phyloP scores from a whole-genome alignment of 805 yeast genomes.

The Candida coquimbonensis region DNA sequence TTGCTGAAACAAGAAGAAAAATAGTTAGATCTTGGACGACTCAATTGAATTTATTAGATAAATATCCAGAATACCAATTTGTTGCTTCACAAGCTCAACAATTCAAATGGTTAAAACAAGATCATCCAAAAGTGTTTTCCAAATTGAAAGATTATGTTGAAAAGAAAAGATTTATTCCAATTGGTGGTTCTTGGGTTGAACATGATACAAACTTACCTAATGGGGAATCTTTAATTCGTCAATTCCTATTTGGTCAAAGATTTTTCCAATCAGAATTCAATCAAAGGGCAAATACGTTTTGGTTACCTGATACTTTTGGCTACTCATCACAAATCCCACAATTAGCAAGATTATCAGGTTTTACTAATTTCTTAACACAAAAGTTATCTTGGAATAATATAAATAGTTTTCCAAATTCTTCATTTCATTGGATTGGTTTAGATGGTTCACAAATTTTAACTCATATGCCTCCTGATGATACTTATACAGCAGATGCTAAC shows the following conservation, averaged over 20 bases:
- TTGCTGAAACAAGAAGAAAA: conserved; percentile 90
- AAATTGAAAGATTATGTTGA: conserved; percentile 54
- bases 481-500: conserved; percentile 89
- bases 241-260: conserved; percentile 84
- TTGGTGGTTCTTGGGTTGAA: conserved; percentile 98
- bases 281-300: conserved; percentile 62
- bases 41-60: conserved; percentile 75
- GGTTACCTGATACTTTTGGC: conserved; percentile 98
- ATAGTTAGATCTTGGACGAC: conserved; percentile 94
- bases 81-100: conserved; percentile 97
- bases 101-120: conserved; percentile 81
- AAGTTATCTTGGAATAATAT: conserved; percentile 95
- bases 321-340: conserved; percentile 95
- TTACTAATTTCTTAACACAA: conserved; percentile 82
- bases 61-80: conserved; percentile 88
- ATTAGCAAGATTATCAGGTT: conserved; percentile 79
- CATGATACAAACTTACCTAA: conserved; percentile 93
- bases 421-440: conserved; percentile 92
- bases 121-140: conserved; percentile 75
- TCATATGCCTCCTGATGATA: conserved; percentile 97
- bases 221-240: conserved; percentile 87
- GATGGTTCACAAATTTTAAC: conserved; percentile 91
- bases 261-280: conserved; percentile 80
- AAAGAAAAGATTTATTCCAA: conserved; percentile 73
- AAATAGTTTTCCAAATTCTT: conserved; percentile 79